Conservation (phyloP, 768 basidiomycete genomes). For the Mycena belliarum region DNA sequence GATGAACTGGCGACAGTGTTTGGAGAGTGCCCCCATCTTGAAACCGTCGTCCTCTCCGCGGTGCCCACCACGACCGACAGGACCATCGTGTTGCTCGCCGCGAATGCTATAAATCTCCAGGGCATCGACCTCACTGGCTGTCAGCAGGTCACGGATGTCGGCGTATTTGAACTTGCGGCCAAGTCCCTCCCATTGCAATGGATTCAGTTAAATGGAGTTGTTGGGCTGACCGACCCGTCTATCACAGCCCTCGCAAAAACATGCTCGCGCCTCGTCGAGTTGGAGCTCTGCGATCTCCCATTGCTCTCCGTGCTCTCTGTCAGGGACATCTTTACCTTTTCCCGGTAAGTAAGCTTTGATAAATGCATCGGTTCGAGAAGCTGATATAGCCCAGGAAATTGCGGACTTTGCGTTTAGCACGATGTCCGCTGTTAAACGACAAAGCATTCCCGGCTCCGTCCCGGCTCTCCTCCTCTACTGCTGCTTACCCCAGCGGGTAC, state of each 20-base stretch:
- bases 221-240: slow-evolving; percentile 56
- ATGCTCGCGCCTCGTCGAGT: slow-evolving; percentile 76
- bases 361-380: slow-evolving; percentile 1
- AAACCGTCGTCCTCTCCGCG: slow-evolving; percentile 70
- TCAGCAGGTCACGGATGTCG: slow-evolving; percentile 73
- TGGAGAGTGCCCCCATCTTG: slow-evolving; percentile 60
- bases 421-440: slow-evolving; percentile 78
- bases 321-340: slow-evolving; percentile 81
- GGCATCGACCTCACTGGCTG: slow-evolving; percentile 80
- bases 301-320: slow-evolving; percentile 68
- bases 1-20: slow-evolving; percentile 61
- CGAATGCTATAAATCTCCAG: slow-evolving; percentile 63
- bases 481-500: slow-evolving; percentile 23
- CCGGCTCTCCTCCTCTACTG: slow-evolving; percentile 28
- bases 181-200: slow-evolving; percentile 70
- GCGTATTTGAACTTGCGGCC: slow-evolving; percentile 68
- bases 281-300: slow-evolving; percentile 75
- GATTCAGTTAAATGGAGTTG: slow-evolving; percentile 71
- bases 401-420: slow-evolving; percentile 72
- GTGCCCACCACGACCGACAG: slow-evolving; percentile 67
- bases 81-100: slow-evolving; percentile 64
- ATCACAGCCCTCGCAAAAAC: slow-evolving; percentile 73
- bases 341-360: slow-evolving; percentile 47
- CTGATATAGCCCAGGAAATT: slow-evolving; percentile 53
- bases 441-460: slow-evolving; percentile 73